Conservation (phyloP, 2,329 filamentous ascomycete genomes). For the Volutella citrinella region DNA sequence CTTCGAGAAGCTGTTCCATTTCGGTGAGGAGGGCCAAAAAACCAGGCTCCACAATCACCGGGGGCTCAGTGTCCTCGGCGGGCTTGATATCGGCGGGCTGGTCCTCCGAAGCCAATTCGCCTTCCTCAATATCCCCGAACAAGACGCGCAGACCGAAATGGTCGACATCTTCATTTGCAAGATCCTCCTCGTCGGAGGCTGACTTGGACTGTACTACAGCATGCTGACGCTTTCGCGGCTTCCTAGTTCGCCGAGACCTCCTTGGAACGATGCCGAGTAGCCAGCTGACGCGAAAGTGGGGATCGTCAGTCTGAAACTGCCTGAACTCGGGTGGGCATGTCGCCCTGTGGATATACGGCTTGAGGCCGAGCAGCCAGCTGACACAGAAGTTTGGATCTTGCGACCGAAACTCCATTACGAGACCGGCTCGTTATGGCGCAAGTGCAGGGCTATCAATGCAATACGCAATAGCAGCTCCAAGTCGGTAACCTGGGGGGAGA, state of each 20-base stretch:
- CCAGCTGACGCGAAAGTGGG: slow-evolving; percentile 27
- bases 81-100: slow-evolving; percentile 12
- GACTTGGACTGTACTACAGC: slow-evolving; percentile 9
- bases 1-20: slow-evolving; percentile 27
- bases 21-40: slow-evolving; percentile 25
- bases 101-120: slow-evolving; percentile 4
- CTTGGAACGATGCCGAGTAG: slow-evolving; percentile 25
- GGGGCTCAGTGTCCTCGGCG: too few relatives aligned
- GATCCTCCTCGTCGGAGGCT: slow-evolving; percentile 2
- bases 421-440: slow-evolving; percentile 19
- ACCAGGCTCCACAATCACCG: slow-evolving; percentile 22
- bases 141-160: slow-evolving; percentile 19
- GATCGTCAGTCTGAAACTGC: slow-evolving; percentile 23
- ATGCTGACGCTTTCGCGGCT: slow-evolving; percentile 16
- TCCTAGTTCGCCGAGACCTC: slow-evolving; percentile 18
- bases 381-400: slow-evolving; percentile 26
- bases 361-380: slow-evolving; percentile 27
- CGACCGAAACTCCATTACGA: slow-evolving; percentile 25
- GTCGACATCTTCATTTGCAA: slow-evolving; percentile 16
- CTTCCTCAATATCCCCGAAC: slow-evolving; percentile 21
- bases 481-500: too few relatives aligned
- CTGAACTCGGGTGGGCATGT: slow-evolving; percentile 23
- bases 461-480: too few relatives aligned
- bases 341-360: slow-evolving; percentile 18
- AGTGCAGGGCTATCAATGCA: too few relatives aligned